Conservation (phyloP, 106 monocot species). For the Dendrobium officinale region DNA sequence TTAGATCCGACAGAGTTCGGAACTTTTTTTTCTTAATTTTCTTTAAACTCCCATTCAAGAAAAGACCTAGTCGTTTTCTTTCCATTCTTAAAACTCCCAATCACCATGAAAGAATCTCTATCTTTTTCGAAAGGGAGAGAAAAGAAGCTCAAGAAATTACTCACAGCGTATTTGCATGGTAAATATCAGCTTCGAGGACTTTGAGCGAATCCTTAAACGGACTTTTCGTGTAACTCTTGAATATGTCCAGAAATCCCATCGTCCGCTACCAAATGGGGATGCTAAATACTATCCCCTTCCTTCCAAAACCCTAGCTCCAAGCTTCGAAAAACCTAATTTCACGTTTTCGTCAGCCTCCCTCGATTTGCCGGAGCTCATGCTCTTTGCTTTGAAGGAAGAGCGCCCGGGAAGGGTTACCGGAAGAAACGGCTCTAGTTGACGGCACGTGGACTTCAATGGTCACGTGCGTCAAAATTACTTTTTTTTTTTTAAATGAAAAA, state of each 20-base stretch:
- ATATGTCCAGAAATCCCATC: neutral
- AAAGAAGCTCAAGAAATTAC: neutral
- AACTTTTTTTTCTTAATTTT: neutral
- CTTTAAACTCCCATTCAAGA: neutral
- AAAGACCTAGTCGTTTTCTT: neutral
- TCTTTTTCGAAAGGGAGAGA: neutral
- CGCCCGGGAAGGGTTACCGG: too few relatives aligned
- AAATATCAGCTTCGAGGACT: conserved; percentile 87
- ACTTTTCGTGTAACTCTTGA: conserved; percentile 37
- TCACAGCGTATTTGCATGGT: conserved; percentile 83
- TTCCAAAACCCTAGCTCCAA: neutral
- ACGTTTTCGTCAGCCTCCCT: neutral
- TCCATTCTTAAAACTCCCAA: neutral
- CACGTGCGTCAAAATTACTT: too few relatives aligned
- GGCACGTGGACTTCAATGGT: too few relatives aligned
- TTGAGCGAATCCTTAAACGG: conserved; percentile 89
- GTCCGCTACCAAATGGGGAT: neutral
- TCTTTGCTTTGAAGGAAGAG: too few relatives aligned
- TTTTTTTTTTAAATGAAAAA: too few relatives aligned
- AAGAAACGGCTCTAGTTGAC: too few relatives aligned
- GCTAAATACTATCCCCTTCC: neutral
- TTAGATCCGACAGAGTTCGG: too few relatives aligned
- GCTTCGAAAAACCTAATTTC: neutral
- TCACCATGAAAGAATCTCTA: neutral
- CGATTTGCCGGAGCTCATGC: too few relatives aligned